A percentile compares a stretch with the other conserved stretches of the same genome.
Evolutionary conservation across 495 filamentous ascomycete species (phyloP).

Genomic region (Lophium mytilinum): DNA sequence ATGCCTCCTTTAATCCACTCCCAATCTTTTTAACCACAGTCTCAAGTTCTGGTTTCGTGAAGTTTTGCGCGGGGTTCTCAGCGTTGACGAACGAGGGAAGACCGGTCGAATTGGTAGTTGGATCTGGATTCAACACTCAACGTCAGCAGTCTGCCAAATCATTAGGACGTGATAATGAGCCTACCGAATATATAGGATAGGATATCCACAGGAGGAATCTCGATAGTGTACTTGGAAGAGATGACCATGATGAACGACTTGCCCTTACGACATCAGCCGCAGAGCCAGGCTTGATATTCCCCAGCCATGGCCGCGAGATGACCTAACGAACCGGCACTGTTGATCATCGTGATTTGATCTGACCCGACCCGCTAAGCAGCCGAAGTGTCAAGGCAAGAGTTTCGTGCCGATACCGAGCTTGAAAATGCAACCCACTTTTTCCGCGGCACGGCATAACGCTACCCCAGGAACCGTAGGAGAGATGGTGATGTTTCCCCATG

Average conservation of each 20-base stretch:
- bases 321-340: not conserved
- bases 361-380: not conserved
- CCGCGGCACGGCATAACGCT: not conserved
- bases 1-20: slow-evolving; percentile 29
- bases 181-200: slow-evolving; percentile 38
- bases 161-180: not conserved
- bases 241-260: not conserved
- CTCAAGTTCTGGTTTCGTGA: slow-evolving; percentile 32
- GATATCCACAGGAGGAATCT: slow-evolving; percentile 35
- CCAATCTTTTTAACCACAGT: slow-evolving; percentile 35
- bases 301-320: not conserved
- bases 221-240: slow-evolving; percentile 6
- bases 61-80: slow-evolving; percentile 22
- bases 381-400: not conserved
- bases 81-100: slow-evolving; percentile 38
- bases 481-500: not conserved
- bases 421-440: not conserved
- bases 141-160: too few species aligned
- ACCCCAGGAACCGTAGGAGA: not conserved
- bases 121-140: not conserved
- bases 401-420: not conserved
- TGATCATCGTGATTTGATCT: not conserved
- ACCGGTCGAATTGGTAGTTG: slow-evolving; percentile 18
- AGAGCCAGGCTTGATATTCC: not conserved
- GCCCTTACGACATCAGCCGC: not conserved